Evolutionary conservation across 441 rosid species (phyloP).

Genomic region (Jatropha multifida): DNA sequence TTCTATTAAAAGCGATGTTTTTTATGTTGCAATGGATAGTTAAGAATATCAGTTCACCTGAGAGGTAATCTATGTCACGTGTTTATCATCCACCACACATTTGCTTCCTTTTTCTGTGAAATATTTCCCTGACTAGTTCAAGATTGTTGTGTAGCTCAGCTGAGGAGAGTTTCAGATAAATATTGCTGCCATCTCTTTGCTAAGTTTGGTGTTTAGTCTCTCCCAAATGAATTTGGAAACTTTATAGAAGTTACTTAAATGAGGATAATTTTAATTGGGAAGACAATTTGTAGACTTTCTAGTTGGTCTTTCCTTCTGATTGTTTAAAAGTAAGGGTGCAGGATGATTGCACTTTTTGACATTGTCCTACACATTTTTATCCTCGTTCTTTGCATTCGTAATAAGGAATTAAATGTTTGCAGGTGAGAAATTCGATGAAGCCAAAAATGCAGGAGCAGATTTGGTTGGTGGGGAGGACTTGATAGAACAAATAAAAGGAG

Average conservation of each 20-base stretch:
- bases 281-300: neutral
- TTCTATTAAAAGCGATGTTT: neutral
- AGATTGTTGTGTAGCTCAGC: neutral
- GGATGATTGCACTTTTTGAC: neutral
- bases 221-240: neutral
- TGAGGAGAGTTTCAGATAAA: neutral
- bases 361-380: neutral
- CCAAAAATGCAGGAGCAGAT: constrained; percentile 98
- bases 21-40: neutral
- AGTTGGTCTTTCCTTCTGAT: neutral
- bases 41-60: neutral
- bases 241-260: neutral
- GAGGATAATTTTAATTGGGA: neutral
- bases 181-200: neutral
- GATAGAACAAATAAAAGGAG: constrained; percentile 89
- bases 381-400: neutral
- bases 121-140: neutral
- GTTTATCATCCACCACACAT: neutral
- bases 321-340: neutral
- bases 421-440: constrained; percentile 98
- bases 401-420: constrained; percentile 25
- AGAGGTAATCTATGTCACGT: neutral
- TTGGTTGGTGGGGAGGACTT: constrained; percentile 95
- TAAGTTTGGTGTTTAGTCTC: neutral
- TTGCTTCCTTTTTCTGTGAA: neutral